Conservation (phyloP, 768 basidiomycete genomes). For the Phlegmacium glaucopus region DNA sequence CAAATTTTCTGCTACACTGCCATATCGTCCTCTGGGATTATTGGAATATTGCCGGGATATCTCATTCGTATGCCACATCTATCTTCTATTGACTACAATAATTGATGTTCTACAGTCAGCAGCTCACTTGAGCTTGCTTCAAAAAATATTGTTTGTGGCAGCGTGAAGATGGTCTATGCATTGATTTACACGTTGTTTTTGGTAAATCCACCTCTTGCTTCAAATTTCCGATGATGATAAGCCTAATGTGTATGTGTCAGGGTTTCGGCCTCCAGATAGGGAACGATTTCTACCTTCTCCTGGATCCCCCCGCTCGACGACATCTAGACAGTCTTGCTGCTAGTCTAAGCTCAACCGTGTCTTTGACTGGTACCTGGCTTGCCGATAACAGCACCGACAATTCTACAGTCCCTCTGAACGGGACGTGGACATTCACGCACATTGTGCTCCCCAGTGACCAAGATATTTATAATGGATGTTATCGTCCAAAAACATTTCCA, state of each 20-base stretch:
- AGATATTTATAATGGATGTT: conserved; percentile 65
- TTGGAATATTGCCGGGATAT: conserved; percentile 89
- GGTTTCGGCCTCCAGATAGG: conserved; percentile 86
- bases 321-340: conserved; percentile 52
- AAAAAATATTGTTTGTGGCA: conserved; percentile 81
- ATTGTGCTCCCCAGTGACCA: conserved; percentile 38
- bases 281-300: conserved; percentile 72
- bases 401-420: conserved; percentile 42
- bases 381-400: conserved; percentile 49
- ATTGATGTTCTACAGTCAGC: conserved; percentile 44
- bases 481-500: conserved; percentile 56
- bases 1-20: conserved; percentile 90
- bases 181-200: conserved; percentile 83
- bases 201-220: conserved; percentile 21
- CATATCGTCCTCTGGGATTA: conserved; percentile 83
- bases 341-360: conserved; percentile 43
- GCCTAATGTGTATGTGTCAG: conserved; percentile 20
- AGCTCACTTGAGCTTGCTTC: conserved; percentile 83
- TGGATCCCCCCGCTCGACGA: conserved; percentile 56
- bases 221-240: conserved; percentile 1
- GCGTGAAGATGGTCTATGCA: conserved; percentile 88
- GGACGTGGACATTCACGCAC: conserved; percentile 68
- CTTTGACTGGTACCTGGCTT: conserved; percentile 64
- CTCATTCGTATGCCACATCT: conserved; percentile 58
- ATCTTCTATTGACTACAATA: conserved; percentile 5